Evolutionary conservation across 495 filamentous ascomycete genomes (phyloP), one percentile per base, ranked within the genome.

Genomic region (Rhypophila decipiens): DNA sequence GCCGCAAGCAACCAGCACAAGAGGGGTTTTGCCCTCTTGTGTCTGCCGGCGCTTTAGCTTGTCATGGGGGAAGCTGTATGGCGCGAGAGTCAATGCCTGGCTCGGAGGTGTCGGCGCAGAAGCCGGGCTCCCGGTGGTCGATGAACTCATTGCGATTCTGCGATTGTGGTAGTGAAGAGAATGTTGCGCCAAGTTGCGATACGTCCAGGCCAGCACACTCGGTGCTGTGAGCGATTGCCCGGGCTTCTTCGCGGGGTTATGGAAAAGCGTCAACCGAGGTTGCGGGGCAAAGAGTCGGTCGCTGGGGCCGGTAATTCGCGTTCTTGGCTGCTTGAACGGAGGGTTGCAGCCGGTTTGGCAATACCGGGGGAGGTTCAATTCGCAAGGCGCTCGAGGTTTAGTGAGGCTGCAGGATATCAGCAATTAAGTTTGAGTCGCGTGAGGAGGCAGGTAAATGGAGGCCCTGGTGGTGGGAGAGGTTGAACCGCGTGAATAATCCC

Each of bases 1-100:
- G 33, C 91, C 91, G 65, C 90, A 96, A 29, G 89, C 87, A 34
- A 97, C 85, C 34, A 96, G 75, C 11, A 93, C 78, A 5, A 95
- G 68, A 1, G 88, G 89, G 1, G 76, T 91, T 68, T 85, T 88
- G 36, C 75, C 74, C 7, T 81, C 66, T 52, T 87, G 75, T 20
- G 67, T 71, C 67, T 91, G 83, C n/a, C 71, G 76, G 42, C 71
- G 78, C 67, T 78, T 79, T 23, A 96, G 68, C 42, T 88, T 80
- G 35, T 80, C 60, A 29, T 74, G 71, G 2, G 90, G 90, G 57
- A 95, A 94, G 44, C 59, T 70, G 68, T 95, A 95, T 47, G 56
- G 80, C 69, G 47, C 55, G 45, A 69, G 57, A 4, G 61, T 67
- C 54, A 58, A 36, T 36, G 45, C 29, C 38, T 17, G 46, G 38